These are phyloP conservation scores for Colletotrichum paranaense DNA, from an alignment of 2,329 filamentous ascomycete species.

Conservation along the genomic window DNA sequence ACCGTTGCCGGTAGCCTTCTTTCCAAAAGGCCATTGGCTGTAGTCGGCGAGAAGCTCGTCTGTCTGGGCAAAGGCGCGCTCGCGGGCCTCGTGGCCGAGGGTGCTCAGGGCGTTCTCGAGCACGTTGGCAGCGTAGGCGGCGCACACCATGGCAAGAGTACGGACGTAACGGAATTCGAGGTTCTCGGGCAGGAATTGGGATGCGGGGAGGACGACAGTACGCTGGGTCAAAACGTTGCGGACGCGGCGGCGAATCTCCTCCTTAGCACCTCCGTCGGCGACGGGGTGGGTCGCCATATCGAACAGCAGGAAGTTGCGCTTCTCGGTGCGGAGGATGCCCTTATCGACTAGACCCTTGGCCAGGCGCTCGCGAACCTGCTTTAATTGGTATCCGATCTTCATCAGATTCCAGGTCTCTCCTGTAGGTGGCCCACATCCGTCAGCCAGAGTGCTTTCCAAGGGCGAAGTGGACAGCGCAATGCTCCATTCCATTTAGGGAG, in stretches of 20 bases:
- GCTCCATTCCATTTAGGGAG: conserved; percentile 15
- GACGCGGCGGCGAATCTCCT: conserved; percentile 93
- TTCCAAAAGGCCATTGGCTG: conserved; percentile 96
- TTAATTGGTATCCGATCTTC: conserved; percentile 99
- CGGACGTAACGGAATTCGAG: conserved; percentile 94
- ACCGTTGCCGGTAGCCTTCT: conserved; percentile 81
- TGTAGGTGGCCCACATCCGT: conserved; percentile 50
- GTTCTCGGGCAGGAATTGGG: conserved; percentile 91
- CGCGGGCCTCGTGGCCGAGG: conserved; percentile 91
- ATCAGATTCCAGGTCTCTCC: conserved; percentile 99
- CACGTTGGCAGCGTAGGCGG: conserved; percentile 97
- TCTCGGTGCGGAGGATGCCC: conserved; percentile 97
- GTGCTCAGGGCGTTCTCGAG: conserved; percentile 97
- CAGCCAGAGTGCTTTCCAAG: conserved; percentile 13
- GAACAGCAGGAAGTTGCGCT: conserved; percentile 99
- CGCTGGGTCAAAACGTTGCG: conserved; percentile 92
- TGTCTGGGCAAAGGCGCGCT: conserved; percentile 95
- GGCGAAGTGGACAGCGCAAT: neutral
- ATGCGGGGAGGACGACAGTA: conserved; percentile 88
- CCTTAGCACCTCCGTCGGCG: conserved; percentile 95
- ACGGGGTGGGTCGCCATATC: conserved; percentile 99
- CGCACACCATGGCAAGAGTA: conserved; percentile 96
- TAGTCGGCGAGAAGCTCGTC: conserved; percentile 96
- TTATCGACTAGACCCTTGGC: conserved; percentile 99
- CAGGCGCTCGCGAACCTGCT: conserved; percentile 97